These are phyloP conservation scores for Syzygium malaccense DNA, from an alignment of 441 rosid genomes.

Conservation along the genomic window DNA sequence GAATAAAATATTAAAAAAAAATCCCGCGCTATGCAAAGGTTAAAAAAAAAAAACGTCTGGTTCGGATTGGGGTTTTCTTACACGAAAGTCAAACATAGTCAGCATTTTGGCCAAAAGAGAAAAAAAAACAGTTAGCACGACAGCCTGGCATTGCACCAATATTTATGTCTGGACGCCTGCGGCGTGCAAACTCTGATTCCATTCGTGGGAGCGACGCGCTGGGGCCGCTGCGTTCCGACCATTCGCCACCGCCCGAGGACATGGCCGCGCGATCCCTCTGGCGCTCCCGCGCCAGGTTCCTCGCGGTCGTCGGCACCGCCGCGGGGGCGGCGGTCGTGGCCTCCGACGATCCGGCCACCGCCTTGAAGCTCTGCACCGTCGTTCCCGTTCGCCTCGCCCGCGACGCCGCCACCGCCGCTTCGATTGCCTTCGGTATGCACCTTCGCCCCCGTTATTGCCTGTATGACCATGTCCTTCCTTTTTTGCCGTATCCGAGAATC, in stretches of 20 bases:
- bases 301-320: constrained; percentile 44
- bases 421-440: constrained; percentile 67
- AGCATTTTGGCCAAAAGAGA: not conserved
- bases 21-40: not conserved
- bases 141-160: not conserved
- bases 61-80: not conserved
- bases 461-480: not conserved
- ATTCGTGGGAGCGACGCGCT: not conserved
- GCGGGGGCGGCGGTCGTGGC: constrained; percentile 52
- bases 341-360: constrained; percentile 63
- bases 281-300: constrained; percentile 43
- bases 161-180: not conserved
- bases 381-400: constrained; percentile 74
- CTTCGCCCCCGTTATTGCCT: not conserved
- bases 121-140: not conserved
- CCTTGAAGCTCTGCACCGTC: constrained; percentile 72
- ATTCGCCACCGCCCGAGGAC: not conserved
- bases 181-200: not conserved
- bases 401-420: constrained; percentile 64
- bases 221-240: not conserved
- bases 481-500: not conserved
- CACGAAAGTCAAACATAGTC: not conserved
- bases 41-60: not conserved
- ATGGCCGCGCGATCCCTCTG: constrained; percentile 74
- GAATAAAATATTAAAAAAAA: not conserved